Conservation (phyloP, 495 filamentous ascomycete species). For the Podospora pseudocomata region DNA sequence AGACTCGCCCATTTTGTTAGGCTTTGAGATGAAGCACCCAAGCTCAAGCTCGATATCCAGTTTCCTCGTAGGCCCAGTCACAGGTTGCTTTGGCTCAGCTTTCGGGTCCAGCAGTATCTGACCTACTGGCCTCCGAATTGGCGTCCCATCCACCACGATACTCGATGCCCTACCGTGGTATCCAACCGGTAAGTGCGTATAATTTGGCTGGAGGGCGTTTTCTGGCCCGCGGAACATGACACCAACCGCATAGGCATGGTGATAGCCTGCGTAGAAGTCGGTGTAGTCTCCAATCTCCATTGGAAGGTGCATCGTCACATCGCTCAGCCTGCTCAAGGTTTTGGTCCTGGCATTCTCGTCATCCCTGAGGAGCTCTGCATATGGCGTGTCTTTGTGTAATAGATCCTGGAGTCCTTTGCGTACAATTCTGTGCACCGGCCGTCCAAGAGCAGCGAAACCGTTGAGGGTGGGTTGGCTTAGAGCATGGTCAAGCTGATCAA, state of each 20-base stretch:
- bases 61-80: constrained; percentile 58
- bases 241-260: constrained; percentile 83
- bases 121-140: constrained; percentile 72
- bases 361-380: constrained; percentile 33
- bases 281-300: constrained; percentile 94
- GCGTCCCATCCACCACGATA: constrained; percentile 71
- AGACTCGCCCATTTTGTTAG: constrained; percentile 62
- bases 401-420: constrained; percentile 71
- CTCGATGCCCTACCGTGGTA: constrained; percentile 84
- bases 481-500: constrained; percentile 44
- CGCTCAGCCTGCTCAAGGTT: constrained; percentile 48
- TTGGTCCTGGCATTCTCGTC: constrained; percentile 30
- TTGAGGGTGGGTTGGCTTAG: constrained; percentile 74
- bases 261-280: constrained; percentile 90
- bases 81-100: constrained; percentile 55
- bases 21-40: constrained; percentile 70
- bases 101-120: constrained; percentile 69
- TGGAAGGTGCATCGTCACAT: constrained; percentile 71
- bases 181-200: constrained; percentile 82
- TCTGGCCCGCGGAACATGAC: constrained; percentile 76
- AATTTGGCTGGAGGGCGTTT: constrained; percentile 84
- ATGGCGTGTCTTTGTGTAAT: constrained; percentile 52
- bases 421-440: constrained; percentile 65
- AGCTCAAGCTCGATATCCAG: constrained; percentile 89
- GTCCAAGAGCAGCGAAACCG: constrained; percentile 74